Percentiles rank a stretch among this genome's conserved stretches.
Conservation (phyloP, 2,329 filamentous ascomycete species). For the Diaporthe eres region DNA sequence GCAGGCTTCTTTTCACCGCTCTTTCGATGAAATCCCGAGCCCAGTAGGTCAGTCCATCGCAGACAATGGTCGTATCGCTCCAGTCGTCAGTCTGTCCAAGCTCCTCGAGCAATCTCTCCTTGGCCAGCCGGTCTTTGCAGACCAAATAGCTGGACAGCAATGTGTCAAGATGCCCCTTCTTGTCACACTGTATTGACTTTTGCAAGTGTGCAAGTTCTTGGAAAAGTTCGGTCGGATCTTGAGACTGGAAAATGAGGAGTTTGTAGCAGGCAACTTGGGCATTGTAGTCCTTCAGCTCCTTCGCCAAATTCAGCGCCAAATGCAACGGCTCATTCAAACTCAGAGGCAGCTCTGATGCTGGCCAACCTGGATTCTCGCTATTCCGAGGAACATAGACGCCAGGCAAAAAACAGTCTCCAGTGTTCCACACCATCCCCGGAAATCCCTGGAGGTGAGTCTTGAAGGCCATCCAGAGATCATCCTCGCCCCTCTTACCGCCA, state of each 20-base stretch:
- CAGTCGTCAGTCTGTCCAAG: background rate
- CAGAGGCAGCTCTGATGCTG: background rate
- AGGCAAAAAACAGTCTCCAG: background rate
- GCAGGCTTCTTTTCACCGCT: constrained; percentile 1
- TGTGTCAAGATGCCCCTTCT: background rate
- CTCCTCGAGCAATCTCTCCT: background rate
- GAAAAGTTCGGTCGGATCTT: constrained; percentile 1
- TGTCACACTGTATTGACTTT: background rate
- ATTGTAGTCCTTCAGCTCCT: constrained; percentile 8
- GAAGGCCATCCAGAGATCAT: background rate
- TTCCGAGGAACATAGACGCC: background rate
- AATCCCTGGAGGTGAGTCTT: background rate
- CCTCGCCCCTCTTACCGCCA: background rate
- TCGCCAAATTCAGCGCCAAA: constrained; percentile 9
- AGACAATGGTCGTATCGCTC: background rate
- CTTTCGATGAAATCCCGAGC: constrained; percentile 15
- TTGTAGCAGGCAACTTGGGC: constrained; percentile 14
- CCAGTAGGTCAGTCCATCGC: background rate
- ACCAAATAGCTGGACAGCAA: background rate
- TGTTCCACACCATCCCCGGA: background rate
- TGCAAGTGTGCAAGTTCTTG: background rate
- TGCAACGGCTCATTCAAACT: background rate
- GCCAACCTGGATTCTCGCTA: constrained; percentile 3
- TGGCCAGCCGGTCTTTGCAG: background rate
- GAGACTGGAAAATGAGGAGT: constrained; percentile 9